Conservation (phyloP, 176 grass and related monocot species). For the Hordeum marinum region DNA sequence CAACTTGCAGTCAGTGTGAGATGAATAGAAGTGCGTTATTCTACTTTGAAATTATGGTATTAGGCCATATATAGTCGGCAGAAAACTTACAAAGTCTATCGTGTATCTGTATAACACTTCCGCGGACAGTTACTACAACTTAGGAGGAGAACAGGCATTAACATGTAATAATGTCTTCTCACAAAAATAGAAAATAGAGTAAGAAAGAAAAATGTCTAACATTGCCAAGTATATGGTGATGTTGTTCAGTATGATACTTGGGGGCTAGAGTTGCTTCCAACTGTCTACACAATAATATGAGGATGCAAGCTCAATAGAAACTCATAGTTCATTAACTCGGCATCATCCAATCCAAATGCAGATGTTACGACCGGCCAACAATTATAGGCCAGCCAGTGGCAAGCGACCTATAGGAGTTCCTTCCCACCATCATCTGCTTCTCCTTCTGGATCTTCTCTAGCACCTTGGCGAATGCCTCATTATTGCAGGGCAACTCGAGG, state of each 20-base stretch:
- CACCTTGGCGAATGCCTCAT: conserved; percentile 34
- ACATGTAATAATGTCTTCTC: not conserved
- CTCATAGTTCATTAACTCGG: not conserved
- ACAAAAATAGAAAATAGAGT: not conserved
- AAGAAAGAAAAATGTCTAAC: not conserved
- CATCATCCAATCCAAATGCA: not conserved
- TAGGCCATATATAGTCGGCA: no score
- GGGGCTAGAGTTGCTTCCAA: not conserved
- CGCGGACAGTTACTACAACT: no score
- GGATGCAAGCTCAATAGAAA: conserved; percentile 11
- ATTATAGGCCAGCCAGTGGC: not conserved
- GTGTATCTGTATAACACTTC: no score
- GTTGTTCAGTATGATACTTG: not conserved
- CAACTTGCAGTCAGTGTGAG: no score
- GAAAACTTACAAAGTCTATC: no score
- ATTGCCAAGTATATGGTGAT: not conserved
- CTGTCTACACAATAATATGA: not conserved
- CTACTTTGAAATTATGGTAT: no score
- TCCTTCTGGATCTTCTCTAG: conserved; percentile 48
- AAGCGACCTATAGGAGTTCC: conserved; percentile 25
- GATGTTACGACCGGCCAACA: not conserved
- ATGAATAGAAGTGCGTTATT: no score
- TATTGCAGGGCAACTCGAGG: conserved; percentile 50
- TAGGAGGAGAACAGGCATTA: no score
- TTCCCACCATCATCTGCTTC: not conserved